Base-by-base conservation (phyloP, 495 filamentous ascomycete species). In the Aspergillus leporis region DNA sequence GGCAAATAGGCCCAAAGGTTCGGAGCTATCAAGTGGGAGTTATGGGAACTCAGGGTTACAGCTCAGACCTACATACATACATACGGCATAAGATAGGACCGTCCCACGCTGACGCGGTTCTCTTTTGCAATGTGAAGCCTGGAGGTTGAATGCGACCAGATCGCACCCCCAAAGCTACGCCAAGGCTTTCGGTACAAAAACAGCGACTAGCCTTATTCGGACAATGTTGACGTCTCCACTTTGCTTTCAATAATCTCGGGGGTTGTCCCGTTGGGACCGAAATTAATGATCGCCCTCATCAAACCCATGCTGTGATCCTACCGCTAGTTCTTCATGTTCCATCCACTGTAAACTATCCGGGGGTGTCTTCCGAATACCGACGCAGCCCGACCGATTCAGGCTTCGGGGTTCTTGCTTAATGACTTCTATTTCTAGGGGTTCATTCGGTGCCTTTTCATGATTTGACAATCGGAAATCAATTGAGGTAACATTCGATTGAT, bases 291-390 rank as follows among this genome's bases (percentile, higher is more conserved):
- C 60, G 60, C 18, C 60, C 60, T 62, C 60, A 62, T 45, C 60
- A 62, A 62, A 62, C 23, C 51, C 51, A 48, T 28, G 19, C 32
- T 14, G 32, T 14, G 8, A 36, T 36, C 32, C 32, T 9, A 36
- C 32, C 9, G 32, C 13, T 36, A 12, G 14, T 41, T 5, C 14
- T 41, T 16, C 5, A 5, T 41, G 3, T 41, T 16, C 34, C 38
- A 16, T 5, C 13, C 16, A 22, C 18, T 47, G 5, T n/a, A 22
- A 18, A 47, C 5, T 23, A 47, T 47, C 43, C 79, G 18, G 84
- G n/a, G 66, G 52, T 5, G 80, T 79, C 3, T 73, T 76, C 16
- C 74, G 43, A 47, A 47, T 41, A n/a, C 14, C 38, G 14, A 41
- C 16, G 14, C 9, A 41, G 38, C 43, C 43, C 40, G 16, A n/a